Percentiles rank a stretch among this genome's conserved stretches.
Evolutionary conservation across 768 basidiomycete genomes (phyloP).

Genomic region (Mrakia blollopis): DNA sequence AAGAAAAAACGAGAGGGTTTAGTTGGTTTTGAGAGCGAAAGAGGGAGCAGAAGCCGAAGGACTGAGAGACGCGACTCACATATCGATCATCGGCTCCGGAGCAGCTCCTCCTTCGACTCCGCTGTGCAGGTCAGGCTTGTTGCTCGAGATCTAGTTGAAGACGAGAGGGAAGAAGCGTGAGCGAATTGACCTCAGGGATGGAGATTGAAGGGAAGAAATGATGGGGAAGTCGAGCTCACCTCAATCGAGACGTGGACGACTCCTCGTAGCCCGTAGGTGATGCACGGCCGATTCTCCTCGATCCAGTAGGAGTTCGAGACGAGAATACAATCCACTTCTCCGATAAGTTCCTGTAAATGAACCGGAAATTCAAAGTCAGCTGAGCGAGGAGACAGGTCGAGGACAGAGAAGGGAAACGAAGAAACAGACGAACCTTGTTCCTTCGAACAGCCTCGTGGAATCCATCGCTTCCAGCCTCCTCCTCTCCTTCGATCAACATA

Average conservation of each 20-base stretch:
- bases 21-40: too few species aligned
- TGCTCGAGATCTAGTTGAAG: constrained; percentile 59
- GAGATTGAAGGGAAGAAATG: not conserved
- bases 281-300: constrained; percentile 81
- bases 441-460: constrained; percentile 70
- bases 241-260: constrained; percentile 82
- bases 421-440: constrained; percentile 58
- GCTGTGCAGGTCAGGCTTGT: constrained; percentile 78
- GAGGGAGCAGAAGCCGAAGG: not conserved
- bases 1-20: not conserved
- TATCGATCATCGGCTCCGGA: constrained; percentile 86
- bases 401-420: constrained; percentile 5
- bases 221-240: constrained; percentile 49
- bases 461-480: constrained; percentile 86
- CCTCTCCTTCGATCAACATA: constrained; percentile 91
- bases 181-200: too few species aligned
- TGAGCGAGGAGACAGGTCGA: not conserved
- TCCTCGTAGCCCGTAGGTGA: constrained; percentile 90
- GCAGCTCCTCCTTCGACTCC: constrained; percentile 89
- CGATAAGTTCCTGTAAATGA: constrained; percentile 67
- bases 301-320: constrained; percentile 90
- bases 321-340: constrained; percentile 79
- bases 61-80: constrained; percentile 51
- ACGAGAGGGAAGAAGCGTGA: not conserved
- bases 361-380: not conserved